Evolutionary conservation across 345 rosid species (phyloP).

Genomic region (Syzygium oleosum): DNA sequence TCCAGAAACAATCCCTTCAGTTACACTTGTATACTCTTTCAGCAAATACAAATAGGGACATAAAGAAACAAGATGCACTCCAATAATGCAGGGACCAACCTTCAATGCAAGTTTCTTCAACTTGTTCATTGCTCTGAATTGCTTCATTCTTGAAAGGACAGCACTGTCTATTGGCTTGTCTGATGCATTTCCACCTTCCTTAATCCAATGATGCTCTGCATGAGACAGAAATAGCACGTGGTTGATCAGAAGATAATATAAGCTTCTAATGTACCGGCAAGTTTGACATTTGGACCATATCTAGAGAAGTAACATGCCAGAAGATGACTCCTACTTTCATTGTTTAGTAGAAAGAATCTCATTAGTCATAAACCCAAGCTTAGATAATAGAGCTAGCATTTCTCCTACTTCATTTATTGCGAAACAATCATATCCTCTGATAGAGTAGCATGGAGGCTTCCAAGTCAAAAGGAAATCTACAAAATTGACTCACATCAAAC

Average conservation of each 20-base stretch:
- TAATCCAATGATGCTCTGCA: conserved; percentile 65
- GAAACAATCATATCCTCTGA: neutral
- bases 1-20: neutral
- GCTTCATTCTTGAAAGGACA: conserved; percentile 84
- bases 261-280: neutral
- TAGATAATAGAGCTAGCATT: neutral
- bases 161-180: conserved; percentile 86
- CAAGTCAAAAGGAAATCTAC: neutral
- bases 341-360: neutral
- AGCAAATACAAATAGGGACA: neutral
- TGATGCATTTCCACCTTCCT: conserved; percentile 68
- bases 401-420: neutral
- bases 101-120: conserved; percentile 83
- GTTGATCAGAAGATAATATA: neutral
- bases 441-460: neutral
- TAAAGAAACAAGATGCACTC: neutral
- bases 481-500: neutral
- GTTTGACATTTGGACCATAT: neutral
- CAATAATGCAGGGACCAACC: conserved; percentile 21
- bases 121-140: conserved; percentile 89
- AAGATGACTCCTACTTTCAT: neutral
- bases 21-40: neutral
- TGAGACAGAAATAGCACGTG: neutral
- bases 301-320: neutral
- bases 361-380: neutral